phyloP scores from a whole-genome alignment of 176 grass and related monocot genomes.

The Ensete glaucum region DNA sequence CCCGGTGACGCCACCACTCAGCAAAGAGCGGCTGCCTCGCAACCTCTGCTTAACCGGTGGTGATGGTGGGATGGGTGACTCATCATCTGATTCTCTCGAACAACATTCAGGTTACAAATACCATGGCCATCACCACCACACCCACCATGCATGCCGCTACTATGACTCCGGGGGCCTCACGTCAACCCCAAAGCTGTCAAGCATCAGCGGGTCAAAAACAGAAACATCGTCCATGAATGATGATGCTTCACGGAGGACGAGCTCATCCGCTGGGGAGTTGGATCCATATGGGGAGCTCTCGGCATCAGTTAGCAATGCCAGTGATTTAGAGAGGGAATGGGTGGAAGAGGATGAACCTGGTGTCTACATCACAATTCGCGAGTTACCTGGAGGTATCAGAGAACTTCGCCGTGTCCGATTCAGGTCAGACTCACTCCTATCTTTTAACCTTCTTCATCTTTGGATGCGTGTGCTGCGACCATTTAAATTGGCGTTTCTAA shows the following conservation, averaged over 20 bases:
- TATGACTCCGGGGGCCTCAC: conserved; percentile 40
- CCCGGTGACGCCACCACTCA: conserved; percentile 67
- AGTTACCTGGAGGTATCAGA: conserved; percentile 68
- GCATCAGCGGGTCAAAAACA: conserved; percentile 82
- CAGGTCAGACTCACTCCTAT: conserved; percentile 32
- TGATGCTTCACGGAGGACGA: conserved; percentile 58
- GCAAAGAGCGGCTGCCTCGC: conserved; percentile 55
- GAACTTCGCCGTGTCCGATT: conserved; percentile 87
- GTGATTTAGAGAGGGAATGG: conserved; percentile 89
- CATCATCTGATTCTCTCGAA: conserved; percentile 84
- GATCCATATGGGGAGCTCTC: conserved; percentile 70
- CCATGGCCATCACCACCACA: conserved; percentile 24
- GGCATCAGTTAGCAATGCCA: conserved; percentile 73
- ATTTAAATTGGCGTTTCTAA: not conserved
- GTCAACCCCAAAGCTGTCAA: conserved; percentile 82
- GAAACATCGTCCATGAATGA: conserved; percentile 45
- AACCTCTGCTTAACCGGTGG: conserved; percentile 39
- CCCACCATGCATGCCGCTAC: conserved; percentile 31
- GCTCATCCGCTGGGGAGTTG: conserved; percentile 64
- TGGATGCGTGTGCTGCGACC: no score
- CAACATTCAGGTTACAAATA: conserved; percentile 24
- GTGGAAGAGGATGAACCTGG: conserved; percentile 90
- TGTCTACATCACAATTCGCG: conserved; percentile 89
- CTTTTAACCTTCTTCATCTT: not conserved
- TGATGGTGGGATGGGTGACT: conserved; percentile 40